phyloP scores from a whole-genome alignment of 176 grass and related monocot species.

The Triticum turgidum region DNA sequence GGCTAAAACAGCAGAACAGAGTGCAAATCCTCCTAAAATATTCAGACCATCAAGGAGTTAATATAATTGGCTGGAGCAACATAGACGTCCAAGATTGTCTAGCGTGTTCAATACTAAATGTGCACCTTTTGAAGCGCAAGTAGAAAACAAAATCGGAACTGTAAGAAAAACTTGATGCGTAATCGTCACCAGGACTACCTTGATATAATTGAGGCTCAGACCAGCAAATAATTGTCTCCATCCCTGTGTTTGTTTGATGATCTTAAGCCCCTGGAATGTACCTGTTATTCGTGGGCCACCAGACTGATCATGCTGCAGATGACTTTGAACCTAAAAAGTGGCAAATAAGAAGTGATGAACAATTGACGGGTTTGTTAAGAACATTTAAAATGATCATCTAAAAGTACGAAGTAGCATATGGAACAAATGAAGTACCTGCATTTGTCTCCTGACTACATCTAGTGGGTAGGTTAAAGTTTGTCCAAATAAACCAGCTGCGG shows the following conservation, averaged over 20 bases:
- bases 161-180: neutral
- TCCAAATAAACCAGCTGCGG: slow-evolving; percentile 95
- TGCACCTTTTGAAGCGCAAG: neutral
- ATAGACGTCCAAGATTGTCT: neutral
- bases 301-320: slow-evolving; percentile 42
- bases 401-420: neutral
- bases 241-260: slow-evolving; percentile 57
- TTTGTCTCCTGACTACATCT: slow-evolving; percentile 97
- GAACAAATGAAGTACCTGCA: slow-evolving; percentile 64
- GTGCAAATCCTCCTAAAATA: neutral
- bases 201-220: slow-evolving; percentile 84
- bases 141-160: too few species aligned
- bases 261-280: slow-evolving; percentile 59
- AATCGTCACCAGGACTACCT: slow-evolving; percentile 44
- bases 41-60: neutral
- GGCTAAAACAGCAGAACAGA: neutral
- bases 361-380: slow-evolving; percentile 6
- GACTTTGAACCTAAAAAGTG: slow-evolving; percentile 49
- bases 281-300: slow-evolving; percentile 46
- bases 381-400: neutral
- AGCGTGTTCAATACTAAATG: neutral
- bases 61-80: neutral
- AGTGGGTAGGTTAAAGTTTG: slow-evolving; percentile 95
- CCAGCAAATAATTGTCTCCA: slow-evolving; percentile 82
- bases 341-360: neutral